phyloP scores from a whole-genome alignment of 179 eudicot genomes.

The Gypsophila paniculata region DNA sequence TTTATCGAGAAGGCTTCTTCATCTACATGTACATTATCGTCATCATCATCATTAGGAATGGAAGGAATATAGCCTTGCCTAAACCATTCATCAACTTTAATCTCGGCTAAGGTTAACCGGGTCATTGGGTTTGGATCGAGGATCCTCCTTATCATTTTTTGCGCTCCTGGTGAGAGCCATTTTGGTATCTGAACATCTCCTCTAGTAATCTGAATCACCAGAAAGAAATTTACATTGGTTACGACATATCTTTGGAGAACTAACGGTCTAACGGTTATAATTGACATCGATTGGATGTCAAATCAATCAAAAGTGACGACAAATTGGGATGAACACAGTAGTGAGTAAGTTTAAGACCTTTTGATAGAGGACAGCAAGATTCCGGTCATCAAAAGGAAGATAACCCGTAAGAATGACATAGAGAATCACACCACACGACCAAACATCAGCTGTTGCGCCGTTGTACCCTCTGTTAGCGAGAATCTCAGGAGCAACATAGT shows the following conservation, averaged over 20 bases:
- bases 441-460: slow-evolving; percentile 81
- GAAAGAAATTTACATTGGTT: not conserved
- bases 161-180: slow-evolving; percentile 85
- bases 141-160: slow-evolving; percentile 60
- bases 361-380: slow-evolving; percentile 90
- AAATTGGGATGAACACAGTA: too few species aligned
- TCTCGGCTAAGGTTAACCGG: slow-evolving; percentile 65
- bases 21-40: slow-evolving; percentile 41
- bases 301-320: too few species aligned
- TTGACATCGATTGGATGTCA: too few species aligned
- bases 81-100: slow-evolving; percentile 75
- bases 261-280: too few species aligned
- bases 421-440: slow-evolving; percentile 95
- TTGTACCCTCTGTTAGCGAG: slow-evolving; percentile 81
- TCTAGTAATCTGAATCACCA: slow-evolving; percentile 54
- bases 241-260: too few species aligned
- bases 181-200: slow-evolving; percentile 83
- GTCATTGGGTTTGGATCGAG: slow-evolving; percentile 83
- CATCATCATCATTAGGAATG: slow-evolving; percentile 58
- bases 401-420: slow-evolving; percentile 86
- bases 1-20: slow-evolving; percentile 52
- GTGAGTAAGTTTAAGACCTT: slow-evolving; percentile 57
- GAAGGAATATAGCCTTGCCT: slow-evolving; percentile 59
- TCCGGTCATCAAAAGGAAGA: slow-evolving; percentile 90
- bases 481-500: slow-evolving; percentile 94